Conservation (phyloP, 495 filamentous ascomycete species). For the Podospora pseudopauciseta region DNA sequence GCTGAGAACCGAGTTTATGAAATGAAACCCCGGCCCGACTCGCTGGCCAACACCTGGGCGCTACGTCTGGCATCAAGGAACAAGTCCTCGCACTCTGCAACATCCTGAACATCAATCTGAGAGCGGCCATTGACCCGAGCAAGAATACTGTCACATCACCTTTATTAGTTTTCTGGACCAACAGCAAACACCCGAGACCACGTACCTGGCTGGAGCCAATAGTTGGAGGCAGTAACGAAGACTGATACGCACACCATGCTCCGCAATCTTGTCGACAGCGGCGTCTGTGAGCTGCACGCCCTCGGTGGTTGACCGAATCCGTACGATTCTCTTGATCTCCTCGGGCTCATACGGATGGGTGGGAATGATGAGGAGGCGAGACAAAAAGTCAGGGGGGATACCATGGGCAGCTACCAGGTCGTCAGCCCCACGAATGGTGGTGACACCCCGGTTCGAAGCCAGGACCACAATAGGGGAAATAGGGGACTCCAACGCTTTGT, state of each 20-base stretch:
- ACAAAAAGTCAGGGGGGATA: constrained; percentile 86
- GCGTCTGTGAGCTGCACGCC: constrained; percentile 72
- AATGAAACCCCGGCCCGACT: constrained; percentile 60
- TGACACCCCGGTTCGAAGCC: constrained; percentile 91
- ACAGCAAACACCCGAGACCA: constrained; percentile 16
- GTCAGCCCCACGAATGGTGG: constrained; percentile 80
- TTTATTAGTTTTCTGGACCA: constrained; percentile 14
- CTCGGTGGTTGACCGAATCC: constrained; percentile 77
- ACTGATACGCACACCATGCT: constrained; percentile 81
- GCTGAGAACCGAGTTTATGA: constrained; percentile 32
- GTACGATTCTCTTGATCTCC: constrained; percentile 87
- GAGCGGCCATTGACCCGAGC: constrained; percentile 61
- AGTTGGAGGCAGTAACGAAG: constrained; percentile 90
- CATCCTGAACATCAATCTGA: constrained; percentile 75
- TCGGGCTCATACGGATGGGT: constrained; percentile 78
- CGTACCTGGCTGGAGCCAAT: constrained; percentile 72
- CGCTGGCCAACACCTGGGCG: constrained; percentile 64
- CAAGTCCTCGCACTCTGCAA: constrained; percentile 82
- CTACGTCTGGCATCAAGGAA: constrained; percentile 89
- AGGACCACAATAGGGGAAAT: constrained; percentile 97
- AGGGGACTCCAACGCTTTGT: constrained; percentile 86
- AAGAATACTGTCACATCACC: constrained; percentile 46
- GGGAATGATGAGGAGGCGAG: constrained; percentile 90
- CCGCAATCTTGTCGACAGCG: constrained; percentile 78
- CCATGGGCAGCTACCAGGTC: constrained; percentile 85